Conservation (phyloP, 169 alveolate genomes). For the Theileria annulata region DNA sequence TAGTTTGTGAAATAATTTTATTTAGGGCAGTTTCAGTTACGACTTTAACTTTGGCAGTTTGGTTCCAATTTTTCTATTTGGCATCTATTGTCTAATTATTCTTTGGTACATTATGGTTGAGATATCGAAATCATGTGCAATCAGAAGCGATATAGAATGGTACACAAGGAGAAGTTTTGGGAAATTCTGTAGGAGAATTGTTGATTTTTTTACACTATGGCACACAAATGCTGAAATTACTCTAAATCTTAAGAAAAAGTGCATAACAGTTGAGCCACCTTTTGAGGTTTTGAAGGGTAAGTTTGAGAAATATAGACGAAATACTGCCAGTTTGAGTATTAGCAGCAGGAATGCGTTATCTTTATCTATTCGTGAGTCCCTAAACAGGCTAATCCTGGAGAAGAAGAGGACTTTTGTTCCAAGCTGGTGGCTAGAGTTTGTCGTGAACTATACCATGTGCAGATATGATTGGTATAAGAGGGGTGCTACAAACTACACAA, state of each 20-base stretch:
- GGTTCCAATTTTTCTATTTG: conserved; percentile 27
- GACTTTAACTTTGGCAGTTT: conserved; percentile 45
- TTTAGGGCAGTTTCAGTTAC: conserved; percentile 56
- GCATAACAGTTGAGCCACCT: conserved; percentile 45
- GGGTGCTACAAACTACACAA: conserved; percentile 5
- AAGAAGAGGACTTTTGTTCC: conserved; percentile 32
- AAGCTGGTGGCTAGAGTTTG: conserved; percentile 53
- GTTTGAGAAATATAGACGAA: not conserved
- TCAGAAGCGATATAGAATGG: conserved; percentile 5
- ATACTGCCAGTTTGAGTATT: conserved; percentile 11
- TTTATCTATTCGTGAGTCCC: conserved; percentile 47
- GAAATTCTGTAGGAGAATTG: conserved; percentile 2
- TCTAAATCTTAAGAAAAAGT: conserved; percentile 17
- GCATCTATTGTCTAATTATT: conserved; percentile 16
- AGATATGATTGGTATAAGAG: conserved; percentile 8
- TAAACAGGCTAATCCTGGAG: conserved; percentile 44
- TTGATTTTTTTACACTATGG: conserved; percentile 28
- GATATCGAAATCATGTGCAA: conserved; percentile 29
- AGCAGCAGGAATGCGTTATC: conserved; percentile 40
- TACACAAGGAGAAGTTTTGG: not conserved
- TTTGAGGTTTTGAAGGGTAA: not conserved
- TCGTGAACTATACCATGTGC: not conserved
- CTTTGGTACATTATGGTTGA: conserved; percentile 61
- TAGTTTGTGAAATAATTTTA: not conserved
- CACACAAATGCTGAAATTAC: conserved; percentile 53